Conservation (phyloP, 2,329 filamentous ascomycete genomes). For the Fusarium sp. region DNA sequence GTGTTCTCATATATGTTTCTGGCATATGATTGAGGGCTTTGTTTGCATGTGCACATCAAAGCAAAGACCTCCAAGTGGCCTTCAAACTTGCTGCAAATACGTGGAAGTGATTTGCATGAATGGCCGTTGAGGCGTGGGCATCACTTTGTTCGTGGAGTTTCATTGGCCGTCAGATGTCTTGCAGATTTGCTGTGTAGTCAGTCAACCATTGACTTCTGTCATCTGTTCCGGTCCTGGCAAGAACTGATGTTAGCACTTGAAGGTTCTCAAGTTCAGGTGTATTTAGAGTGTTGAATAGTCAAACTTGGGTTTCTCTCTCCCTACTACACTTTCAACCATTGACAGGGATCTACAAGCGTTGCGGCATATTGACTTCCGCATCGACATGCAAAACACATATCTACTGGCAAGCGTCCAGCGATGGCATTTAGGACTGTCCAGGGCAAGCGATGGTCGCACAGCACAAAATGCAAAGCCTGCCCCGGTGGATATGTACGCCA, state of each 20-base stretch:
- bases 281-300: neutral
- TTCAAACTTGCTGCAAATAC: neutral
- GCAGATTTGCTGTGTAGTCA: neutral
- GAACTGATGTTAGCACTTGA: neutral
- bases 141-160: neutral
- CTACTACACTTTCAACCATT: neutral
- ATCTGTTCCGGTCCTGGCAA: neutral
- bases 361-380: neutral
- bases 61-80: constrained; percentile 1
- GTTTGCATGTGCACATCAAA: constrained; percentile 14
- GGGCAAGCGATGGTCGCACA: neutral
- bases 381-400: neutral
- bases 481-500: neutral
- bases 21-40: neutral
- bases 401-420: neutral
- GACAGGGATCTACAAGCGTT: neutral
- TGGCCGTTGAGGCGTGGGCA: neutral
- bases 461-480: neutral
- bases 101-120: neutral
- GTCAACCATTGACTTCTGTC: constrained; percentile 26
- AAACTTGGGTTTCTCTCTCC: neutral
- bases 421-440: neutral
- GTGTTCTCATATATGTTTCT: neutral
- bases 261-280: neutral
- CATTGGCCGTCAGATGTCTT: neutral